A percentile compares a stretch with the other conserved stretches of the same genome.
These are phyloP conservation scores for bread wheat (Triticum aestivum) DNA, from an alignment of 176 grass and related monocot species.

Conservation along the genomic window IWGSC_CS_RefSeq_v2.1 NC_057800.1:552586753-552587252, in stretches of 20 bases:
- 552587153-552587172: constrained; percentile 81
- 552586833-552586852: constrained; percentile 75
- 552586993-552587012: constrained; percentile 83
- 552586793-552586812: constrained; percentile 89
- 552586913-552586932: constrained; percentile 72
- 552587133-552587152: constrained; percentile 87
- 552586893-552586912: constrained; percentile 82
- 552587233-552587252: constrained; percentile 85
- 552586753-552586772: constrained; percentile 93
- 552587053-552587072: constrained; percentile 78
- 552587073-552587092: constrained; percentile 81
- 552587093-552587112: constrained; percentile 92
- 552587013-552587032: constrained; percentile 48
- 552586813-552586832: constrained; percentile 99
- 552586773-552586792: constrained; percentile 88
- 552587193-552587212: constrained; percentile 72
- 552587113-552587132: constrained; percentile 83
- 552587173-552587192: constrained; percentile 76
- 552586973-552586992: constrained; percentile 87
- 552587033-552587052: constrained; percentile 70
- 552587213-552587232: constrained; percentile 94
- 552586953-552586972: constrained; percentile 72
- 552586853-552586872: constrained; percentile 54
- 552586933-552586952: constrained; percentile 83
- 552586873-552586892: constrained; percentile 72